A percentile compares a stretch with the other conserved stretches of the same genome.
phyloP scores from a whole-genome alignment of 2,329 filamentous ascomycete genomes.

The Fusarium sp. region DNA sequence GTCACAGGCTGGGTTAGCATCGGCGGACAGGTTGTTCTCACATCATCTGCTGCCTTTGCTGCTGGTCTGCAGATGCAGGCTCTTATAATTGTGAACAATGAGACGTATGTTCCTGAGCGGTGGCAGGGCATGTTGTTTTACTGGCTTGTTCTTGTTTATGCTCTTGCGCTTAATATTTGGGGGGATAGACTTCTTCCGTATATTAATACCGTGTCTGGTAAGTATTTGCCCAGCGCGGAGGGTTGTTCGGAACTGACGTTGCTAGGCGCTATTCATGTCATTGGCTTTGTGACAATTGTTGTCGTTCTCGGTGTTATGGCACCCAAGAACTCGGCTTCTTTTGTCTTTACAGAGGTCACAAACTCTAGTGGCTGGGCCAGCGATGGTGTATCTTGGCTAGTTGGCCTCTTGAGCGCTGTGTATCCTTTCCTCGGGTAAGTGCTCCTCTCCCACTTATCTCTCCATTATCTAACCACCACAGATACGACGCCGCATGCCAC shows the following conservation, averaged over 20 bases:
- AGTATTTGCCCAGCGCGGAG: neutral
- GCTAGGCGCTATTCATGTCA: conserved; percentile 44
- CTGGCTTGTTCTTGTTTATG: conserved; percentile 56
- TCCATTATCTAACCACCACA: neutral
- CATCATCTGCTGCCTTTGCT: conserved; percentile 61
- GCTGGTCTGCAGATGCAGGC: conserved; percentile 58
- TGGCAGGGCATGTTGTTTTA: conserved; percentile 62
- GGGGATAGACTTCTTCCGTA: conserved; percentile 53
- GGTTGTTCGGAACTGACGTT: neutral
- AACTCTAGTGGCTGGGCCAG: conserved; percentile 50
- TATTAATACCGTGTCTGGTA: conserved; percentile 47
- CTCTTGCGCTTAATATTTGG: conserved; percentile 56
- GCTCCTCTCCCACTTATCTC: rapidly evolving
- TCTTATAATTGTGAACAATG: conserved; percentile 57
- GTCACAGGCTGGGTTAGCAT: conserved; percentile 51
- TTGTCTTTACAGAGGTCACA: conserved; percentile 49
- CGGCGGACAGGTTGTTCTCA: conserved; percentile 59
- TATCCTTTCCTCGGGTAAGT: conserved; percentile 51
- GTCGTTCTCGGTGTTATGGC: conserved; percentile 49
- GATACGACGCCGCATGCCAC: conserved; percentile 52
- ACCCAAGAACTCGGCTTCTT: conserved; percentile 44
- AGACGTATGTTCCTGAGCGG: conserved; percentile 53
- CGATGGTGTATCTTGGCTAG: conserved; percentile 50
- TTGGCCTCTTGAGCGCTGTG: conserved; percentile 48
- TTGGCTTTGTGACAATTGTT: conserved; percentile 45